Conservation (phyloP, 345 rosid species). For the Sonneratia alba region DNA sequence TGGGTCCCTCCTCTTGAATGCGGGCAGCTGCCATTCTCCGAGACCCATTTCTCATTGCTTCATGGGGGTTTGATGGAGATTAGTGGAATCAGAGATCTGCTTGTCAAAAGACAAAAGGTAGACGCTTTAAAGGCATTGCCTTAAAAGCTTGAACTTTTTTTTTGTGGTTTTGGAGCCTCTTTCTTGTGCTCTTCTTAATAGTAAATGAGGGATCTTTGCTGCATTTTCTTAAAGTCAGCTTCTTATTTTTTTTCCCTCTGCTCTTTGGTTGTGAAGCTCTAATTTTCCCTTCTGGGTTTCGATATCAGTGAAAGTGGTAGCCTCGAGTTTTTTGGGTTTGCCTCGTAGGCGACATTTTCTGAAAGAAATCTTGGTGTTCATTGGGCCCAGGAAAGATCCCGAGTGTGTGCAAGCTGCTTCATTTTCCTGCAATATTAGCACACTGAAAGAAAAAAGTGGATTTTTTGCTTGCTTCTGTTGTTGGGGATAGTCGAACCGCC, state of each 20-base stretch:
- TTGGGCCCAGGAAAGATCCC: background rate
- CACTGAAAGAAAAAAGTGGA: background rate
- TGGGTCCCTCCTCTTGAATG: conserved; percentile 27
- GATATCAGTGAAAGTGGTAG: background rate
- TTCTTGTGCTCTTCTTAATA: background rate
- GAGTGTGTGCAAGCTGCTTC: background rate
- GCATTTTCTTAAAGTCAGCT: background rate
- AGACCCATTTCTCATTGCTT: conserved; percentile 13
- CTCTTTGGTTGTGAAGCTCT: background rate
- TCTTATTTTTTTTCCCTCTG: background rate
- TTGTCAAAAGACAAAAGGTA: conserved; percentile 19
- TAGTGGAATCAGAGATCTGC: conserved; percentile 15
- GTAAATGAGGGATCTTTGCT: conserved; percentile 2
- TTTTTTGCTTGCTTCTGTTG: background rate
- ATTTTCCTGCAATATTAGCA: background rate
- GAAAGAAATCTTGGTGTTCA: background rate
- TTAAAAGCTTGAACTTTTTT: background rate
- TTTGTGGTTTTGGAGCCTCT: background rate
- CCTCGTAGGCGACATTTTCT: background rate
- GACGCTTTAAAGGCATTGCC: conserved; percentile 9
- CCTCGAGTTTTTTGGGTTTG: background rate
- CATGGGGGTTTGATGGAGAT: conserved; percentile 10
- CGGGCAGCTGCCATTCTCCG: conserved; percentile 8
- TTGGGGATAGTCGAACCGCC: background rate
- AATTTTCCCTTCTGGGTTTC: conserved; percentile 1